A percentile compares a stretch with the other conserved stretches of the same genome.
Evolutionary conservation across 1,139 yeast species (phyloP).

Genomic region (Taphrina flavorubra): DNA sequence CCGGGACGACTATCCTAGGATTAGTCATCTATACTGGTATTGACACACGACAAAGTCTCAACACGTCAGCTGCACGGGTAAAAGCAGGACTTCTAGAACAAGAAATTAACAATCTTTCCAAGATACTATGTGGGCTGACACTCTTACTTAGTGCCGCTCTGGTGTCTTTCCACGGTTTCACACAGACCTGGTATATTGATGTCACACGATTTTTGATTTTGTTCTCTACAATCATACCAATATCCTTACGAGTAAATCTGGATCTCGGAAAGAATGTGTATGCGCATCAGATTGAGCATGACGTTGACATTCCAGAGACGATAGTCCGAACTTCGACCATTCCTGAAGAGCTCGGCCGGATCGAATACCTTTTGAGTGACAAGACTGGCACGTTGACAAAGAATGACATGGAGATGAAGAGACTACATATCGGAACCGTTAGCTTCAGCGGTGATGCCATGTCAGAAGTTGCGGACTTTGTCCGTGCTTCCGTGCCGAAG

Average conservation of each 20-base stretch:
- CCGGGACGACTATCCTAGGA: constrained; percentile 84
- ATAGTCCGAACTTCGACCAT: constrained; percentile 96
- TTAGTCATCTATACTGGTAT: constrained; percentile 86
- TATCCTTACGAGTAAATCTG: constrained; percentile 82
- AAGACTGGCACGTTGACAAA: constrained; percentile 98
- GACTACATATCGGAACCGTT: constrained; percentile 88
- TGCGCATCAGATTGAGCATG: constrained; percentile 93
- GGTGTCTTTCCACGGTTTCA: constrained; percentile 81
- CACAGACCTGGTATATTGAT: constrained; percentile 81
- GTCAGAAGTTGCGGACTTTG: constrained; percentile 77
- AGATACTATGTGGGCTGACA: constrained; percentile 85
- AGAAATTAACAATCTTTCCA: constrained; percentile 87
- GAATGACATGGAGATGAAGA: constrained; percentile 96
- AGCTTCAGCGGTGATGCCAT: constrained; percentile 90
- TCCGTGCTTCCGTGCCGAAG: constrained; percentile 41
- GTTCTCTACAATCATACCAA: constrained; percentile 95
- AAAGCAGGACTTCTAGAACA: constrained; percentile 87
- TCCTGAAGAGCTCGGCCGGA: constrained; percentile 96
- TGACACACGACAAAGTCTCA: constrained; percentile 91
- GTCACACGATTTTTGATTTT: constrained; percentile 86
- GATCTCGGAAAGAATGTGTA: constrained; percentile 96
- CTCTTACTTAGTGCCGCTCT: constrained; percentile 75
- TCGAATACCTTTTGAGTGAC: constrained; percentile 89
- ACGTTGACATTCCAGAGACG: constrained; percentile 76
- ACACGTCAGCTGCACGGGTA: constrained; percentile 64